Evolutionary conservation across 352 stramenopile species (phyloP), one percentile per base, ranked within the genome.

Genomic region (Pythium phragmitis): DNA sequence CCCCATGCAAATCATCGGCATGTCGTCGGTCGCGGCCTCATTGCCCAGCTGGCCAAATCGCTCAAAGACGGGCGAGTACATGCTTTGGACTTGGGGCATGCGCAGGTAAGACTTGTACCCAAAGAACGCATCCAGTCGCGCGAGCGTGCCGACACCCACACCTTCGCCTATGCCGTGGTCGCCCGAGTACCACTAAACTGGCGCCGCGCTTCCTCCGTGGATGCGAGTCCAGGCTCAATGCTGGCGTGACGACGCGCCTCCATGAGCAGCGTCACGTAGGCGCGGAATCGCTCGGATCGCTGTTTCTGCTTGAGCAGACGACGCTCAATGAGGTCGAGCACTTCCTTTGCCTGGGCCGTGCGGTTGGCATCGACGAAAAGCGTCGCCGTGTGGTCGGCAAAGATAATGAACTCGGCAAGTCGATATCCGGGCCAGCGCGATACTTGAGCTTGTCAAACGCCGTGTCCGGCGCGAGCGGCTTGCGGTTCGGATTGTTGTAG

Each of bases 141-240:
- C 23, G 28, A 36, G n/a, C 28, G 47, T 23, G 30, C 28, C 47
- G 28, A 54, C 47, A 30, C 14, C 42, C 33, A 39, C 23, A 41
- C 28, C 54, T 19, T 46, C 45, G 30, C 37, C 53, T 2, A 57
- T 43, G 37, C 48, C 47, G 26, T 64, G 37, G 48, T 50, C 34
- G 16, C 48, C 26, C n/a, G 58, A 23, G 49, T 65, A 65, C 58
- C 58, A 65, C 48, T 51, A 23, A 65, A 53, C 17, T 65, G 48
- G 14, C 37, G 48, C 3, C 41, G 37, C 8, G 48, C 49, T 14
- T 65, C 58, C 8, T 12, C 3, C 1, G 23, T 52, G 0, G 58
- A 58, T 5, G 21, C 58, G 1, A 57, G 41, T 3, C 23, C 5
- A 3, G 49, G 58, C n/a, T 37, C 34, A 16, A 65, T 26, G 16